Evolutionary conservation across 2,329 filamentous ascomycete genomes (phyloP), one percentile per base, ranked within the genome.

Genomic region (Helotiales sp.): DNA sequence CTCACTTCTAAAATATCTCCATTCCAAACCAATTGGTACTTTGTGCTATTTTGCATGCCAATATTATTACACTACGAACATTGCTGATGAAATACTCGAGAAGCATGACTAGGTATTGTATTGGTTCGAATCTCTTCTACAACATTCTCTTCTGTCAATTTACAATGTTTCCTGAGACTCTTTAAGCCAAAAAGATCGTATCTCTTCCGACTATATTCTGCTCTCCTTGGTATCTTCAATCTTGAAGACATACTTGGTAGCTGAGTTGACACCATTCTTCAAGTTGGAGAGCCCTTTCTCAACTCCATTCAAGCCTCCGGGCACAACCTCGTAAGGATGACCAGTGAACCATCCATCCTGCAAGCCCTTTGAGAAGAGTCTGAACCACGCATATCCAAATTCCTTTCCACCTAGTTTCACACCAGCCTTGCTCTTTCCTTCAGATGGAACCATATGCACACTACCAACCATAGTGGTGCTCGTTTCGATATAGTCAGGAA

Each of bases 161-260:
- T n/a, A n/a, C n/a, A n/a, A n/a, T n/a, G n/a, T n/a, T n/a, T n/a
- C n/a, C n/a, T n/a, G n/a, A n/a, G n/a, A n/a, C n/a, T n/a, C n/a
- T n/a, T n/a, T n/a, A n/a, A n/a, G n/a, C n/a, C n/a, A n/a, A n/a
- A n/a, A n/a, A n/a, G 17, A 15, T 9, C 25, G 10, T 42, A 42
- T 22, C 12, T 15, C 17, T 24, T 2, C 25, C 24, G 36, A 40
- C 22, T 44, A 19, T 44, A 12, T 44, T 7, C 3, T 54, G 19
- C 19, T n/a, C 22, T 57, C 65, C 44, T 67, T 63, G 2, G 65
- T 70, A 40, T 70, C 69, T 49, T 61, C 65, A 54, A 70, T 67
- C 54, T 61, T 68, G 65, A 84, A 83, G 0, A 89, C 80, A 73
- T 86, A 88, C 72, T 89, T 89, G 0, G 83, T 76, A 1, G 78